These are phyloP conservation scores for Plectosphaerella sp. DNA, from an alignment of 2,329 filamentous ascomycete genomes.

Conservation along the genomic window DNA sequence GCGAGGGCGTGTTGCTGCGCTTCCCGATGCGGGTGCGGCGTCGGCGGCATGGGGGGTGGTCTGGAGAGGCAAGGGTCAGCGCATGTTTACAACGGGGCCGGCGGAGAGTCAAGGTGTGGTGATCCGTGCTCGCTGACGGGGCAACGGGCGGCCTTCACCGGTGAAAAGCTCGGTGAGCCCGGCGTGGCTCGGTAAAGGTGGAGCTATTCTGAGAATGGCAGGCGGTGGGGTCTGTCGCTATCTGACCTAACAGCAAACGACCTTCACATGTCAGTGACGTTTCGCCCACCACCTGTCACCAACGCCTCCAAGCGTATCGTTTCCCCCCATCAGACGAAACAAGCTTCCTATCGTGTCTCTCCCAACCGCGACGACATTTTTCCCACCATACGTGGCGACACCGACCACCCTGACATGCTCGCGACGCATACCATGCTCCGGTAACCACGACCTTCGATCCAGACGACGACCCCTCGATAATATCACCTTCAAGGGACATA, in stretches of 20 bases:
- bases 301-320: background rate
- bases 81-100: background rate
- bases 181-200: background rate
- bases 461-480: background rate
- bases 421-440: background rate
- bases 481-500: background rate
- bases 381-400: no score
- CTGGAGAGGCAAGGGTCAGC: background rate
- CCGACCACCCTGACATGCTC: background rate
- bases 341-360: background rate
- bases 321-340: background rate
- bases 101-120: slow-evolving; percentile 3
- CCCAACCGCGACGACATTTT: background rate
- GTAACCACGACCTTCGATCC: background rate
- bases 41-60: slow-evolving; percentile 2
- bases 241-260: background rate
- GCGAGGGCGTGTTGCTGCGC: slow-evolving; percentile 7
- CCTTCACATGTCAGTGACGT: background rate
- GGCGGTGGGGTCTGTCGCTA: background rate
- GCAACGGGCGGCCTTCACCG: slow-evolving; percentile 3
- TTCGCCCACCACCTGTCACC: background rate
- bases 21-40: slow-evolving; percentile 8
- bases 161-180: background rate
- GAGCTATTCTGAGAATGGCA: background rate
- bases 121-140: slow-evolving; percentile 4